Percentiles rank a stretch among this genome's conserved stretches.
These are phyloP conservation scores for Triadica sebifera DNA, from an alignment of 345 rosid genomes.

Conservation along the genomic window DNA sequence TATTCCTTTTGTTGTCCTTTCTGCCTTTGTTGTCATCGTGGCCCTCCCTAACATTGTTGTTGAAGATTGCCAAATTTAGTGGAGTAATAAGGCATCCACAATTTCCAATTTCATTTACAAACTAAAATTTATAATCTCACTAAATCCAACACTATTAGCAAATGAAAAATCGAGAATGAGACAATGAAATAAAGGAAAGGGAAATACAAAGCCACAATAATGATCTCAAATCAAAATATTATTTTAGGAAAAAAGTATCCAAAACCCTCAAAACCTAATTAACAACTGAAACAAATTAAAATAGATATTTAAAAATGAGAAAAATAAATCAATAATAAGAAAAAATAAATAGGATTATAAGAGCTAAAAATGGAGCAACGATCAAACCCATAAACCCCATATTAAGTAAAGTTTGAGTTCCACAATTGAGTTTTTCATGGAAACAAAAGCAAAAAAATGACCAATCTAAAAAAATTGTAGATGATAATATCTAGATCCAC, in stretches of 20 bases:
- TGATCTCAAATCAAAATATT: not conserved
- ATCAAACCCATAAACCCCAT: not conserved
- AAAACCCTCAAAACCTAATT: not conserved
- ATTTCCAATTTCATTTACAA: not conserved
- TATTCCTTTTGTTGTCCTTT: too few species aligned
- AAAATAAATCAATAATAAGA: too few species aligned
- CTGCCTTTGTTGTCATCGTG: too few species aligned
- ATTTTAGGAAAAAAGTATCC: not conserved
- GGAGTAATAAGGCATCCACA: constrained; percentile 12
- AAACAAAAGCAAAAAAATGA: not conserved
- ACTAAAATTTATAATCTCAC: constrained; percentile 2
- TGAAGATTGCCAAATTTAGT: constrained; percentile 9
- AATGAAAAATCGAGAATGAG: constrained; percentile 1
- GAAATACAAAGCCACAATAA: not conserved
- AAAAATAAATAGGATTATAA: not conserved
- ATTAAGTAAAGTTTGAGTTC: not conserved
- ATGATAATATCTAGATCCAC: constrained; percentile 19
- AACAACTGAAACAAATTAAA: not conserved
- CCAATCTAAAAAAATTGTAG: constrained; percentile 2
- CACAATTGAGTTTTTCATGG: constrained; percentile 6
- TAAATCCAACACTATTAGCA: not conserved
- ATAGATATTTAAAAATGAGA: too few species aligned
- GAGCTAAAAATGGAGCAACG: not conserved
- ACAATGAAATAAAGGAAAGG: not conserved
- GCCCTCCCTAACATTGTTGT: too few species aligned